Conservation (phyloP, 768 basidiomycete genomes). For the Leccinum rimulosum region DNA sequence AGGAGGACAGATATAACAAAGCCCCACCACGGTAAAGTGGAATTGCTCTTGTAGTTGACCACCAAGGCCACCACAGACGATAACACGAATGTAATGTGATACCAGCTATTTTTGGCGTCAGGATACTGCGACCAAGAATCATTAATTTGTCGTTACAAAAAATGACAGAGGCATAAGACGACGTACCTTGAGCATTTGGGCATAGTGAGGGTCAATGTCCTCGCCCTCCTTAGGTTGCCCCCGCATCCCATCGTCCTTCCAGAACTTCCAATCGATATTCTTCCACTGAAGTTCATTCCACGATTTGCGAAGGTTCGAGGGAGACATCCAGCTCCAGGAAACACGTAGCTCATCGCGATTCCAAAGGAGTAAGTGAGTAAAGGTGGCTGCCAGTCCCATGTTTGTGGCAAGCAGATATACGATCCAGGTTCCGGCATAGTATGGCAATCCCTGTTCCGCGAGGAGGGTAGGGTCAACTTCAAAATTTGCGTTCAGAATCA, state of each 20-base stretch:
- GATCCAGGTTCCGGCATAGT: slow-evolving; percentile 29
- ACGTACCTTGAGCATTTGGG: slow-evolving; percentile 44
- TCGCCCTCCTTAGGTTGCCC: slow-evolving; percentile 35
- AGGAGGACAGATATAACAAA: slow-evolving; percentile 53
- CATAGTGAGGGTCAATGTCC: slow-evolving; percentile 52
- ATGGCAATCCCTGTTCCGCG: slow-evolving; percentile 37
- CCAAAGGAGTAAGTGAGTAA: slow-evolving; percentile 55
- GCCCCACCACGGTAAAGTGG: slow-evolving; percentile 61
- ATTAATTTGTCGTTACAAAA: slow-evolving; percentile 12
- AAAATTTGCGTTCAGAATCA: slow-evolving; percentile 52
- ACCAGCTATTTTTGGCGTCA: slow-evolving; percentile 35
- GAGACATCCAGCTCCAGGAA: slow-evolving; percentile 46
- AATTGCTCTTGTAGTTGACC: slow-evolving; percentile 50
- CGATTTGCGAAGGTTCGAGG: slow-evolving; percentile 25
- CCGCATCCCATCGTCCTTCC: slow-evolving; percentile 23
- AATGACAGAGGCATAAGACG: slow-evolving; percentile 4
- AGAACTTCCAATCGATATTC: slow-evolving; percentile 40
- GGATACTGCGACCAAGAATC: slow-evolving; percentile 26
- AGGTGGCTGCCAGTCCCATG: slow-evolving; percentile 42
- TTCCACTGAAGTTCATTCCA: slow-evolving; percentile 25
- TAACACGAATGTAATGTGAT: slow-evolving; percentile 21
- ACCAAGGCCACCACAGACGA: slow-evolving; percentile 52
- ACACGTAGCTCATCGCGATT: slow-evolving; percentile 47
- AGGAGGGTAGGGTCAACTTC: slow-evolving; percentile 49
- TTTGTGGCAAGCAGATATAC: slow-evolving; percentile 20